Percentiles rank a stretch among this genome's conserved stretches.
These are phyloP conservation scores for Scleroderma bovista DNA, from an alignment of 768 basidiomycete species.

Conservation along the genomic window DNA sequence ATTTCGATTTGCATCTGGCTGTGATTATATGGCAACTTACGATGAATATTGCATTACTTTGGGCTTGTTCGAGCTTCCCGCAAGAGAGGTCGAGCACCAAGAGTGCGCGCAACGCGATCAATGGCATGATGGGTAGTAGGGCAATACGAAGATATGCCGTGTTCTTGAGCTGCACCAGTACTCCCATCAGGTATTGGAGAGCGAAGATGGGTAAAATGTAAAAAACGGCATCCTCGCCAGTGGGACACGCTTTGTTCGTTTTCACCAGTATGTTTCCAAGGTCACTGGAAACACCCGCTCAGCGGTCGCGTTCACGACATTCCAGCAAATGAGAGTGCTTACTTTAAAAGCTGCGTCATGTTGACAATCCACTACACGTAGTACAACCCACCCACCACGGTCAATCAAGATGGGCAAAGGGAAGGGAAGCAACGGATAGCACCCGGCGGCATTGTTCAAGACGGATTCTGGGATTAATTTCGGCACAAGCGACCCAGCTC, in stretches of 20 bases:
- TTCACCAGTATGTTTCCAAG: slow-evolving; percentile 1
- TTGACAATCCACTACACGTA: too few species aligned
- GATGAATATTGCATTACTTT: slow-evolving; percentile 11
- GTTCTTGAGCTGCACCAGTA: slow-evolving; percentile 47
- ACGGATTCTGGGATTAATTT: too few species aligned
- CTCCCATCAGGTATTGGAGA: slow-evolving; percentile 46
- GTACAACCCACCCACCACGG: too few species aligned
- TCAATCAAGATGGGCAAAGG: too few species aligned
- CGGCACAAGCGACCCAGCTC: too few species aligned
- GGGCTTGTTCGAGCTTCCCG: slow-evolving; percentile 9
- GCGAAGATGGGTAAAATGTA: slow-evolving; percentile 40
- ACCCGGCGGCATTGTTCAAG: background rate
- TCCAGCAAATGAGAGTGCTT: too few species aligned
- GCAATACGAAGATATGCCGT: slow-evolving; percentile 39
- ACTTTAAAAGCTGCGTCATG: too few species aligned
- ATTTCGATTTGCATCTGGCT: too few species aligned
- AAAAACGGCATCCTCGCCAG: slow-evolving; percentile 21
- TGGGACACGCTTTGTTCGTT: slow-evolving; percentile 6
- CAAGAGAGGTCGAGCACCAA: slow-evolving; percentile 16
- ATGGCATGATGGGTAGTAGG: slow-evolving; percentile 42
- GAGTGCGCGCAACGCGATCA: slow-evolving; percentile 38
- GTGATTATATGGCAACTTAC: slow-evolving; percentile 11
- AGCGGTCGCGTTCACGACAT: background rate
- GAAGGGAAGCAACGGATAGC: background rate
- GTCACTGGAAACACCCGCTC: background rate